Evolutionary conservation across 2,329 filamentous ascomycete genomes (phyloP).

Genomic region (Arthroderma sp.): DNA sequence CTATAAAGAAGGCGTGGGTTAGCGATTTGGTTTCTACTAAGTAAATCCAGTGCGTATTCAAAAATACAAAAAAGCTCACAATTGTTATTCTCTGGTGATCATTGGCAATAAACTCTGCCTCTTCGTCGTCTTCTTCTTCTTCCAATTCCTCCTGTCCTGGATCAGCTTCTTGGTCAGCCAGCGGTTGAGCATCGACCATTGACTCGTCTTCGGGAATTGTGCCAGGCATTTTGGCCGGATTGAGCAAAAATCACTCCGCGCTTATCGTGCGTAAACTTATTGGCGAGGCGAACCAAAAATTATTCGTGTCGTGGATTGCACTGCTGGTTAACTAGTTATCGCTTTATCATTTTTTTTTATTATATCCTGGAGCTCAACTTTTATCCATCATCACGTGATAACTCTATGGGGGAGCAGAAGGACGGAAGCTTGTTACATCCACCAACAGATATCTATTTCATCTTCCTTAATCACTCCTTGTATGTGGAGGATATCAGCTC

Average conservation of each 20-base stretch:
- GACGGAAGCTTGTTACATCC: background rate
- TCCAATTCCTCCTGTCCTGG: constrained; percentile 40
- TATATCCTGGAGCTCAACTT: background rate
- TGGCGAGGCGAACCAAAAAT: background rate
- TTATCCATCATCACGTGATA: background rate
- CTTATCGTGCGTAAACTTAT: background rate
- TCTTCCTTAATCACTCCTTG: background rate
- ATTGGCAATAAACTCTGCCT: constrained; percentile 27
- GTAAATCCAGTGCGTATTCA: background rate
- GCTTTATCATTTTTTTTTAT: background rate
- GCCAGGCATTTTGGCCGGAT: constrained; percentile 23
- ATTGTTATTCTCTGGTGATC: constrained; percentile 49
- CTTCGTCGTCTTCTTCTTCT: constrained; percentile 40
- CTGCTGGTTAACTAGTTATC: background rate
- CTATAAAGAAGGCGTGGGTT: constrained; percentile 35
- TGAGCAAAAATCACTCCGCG: background rate
- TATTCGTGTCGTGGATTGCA: background rate
- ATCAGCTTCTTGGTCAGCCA: constrained; percentile 15
- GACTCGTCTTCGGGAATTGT: constrained; percentile 32
- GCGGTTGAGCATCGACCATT: constrained; percentile 28
- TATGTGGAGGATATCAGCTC: constrained; percentile 1
- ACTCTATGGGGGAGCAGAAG: background rate
- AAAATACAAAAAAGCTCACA: constrained; percentile 29
- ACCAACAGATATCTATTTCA: background rate
- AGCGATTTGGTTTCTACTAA: background rate